These are phyloP conservation scores for Salvia rosmarinus DNA, from an alignment of 257 asterid genomes.

Conservation along the genomic window DNA sequence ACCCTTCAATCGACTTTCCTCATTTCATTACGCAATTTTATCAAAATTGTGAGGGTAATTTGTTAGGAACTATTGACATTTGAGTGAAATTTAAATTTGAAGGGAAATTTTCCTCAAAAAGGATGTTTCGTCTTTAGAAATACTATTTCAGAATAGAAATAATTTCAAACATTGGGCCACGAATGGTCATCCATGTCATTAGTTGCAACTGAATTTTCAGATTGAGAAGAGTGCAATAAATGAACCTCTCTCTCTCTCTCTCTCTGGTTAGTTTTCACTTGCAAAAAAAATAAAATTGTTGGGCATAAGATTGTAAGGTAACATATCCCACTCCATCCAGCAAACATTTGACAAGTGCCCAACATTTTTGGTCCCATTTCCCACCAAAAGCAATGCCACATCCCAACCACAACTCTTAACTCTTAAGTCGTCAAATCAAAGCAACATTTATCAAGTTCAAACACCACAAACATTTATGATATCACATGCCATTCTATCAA, in stretches of 20 bases:
- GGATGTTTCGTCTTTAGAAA: not conserved
- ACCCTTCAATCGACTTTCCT: too few species aligned
- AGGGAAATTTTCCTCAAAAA: not conserved
- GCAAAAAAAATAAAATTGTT: not conserved
- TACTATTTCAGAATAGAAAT: not conserved
- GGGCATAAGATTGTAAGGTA: not conserved
- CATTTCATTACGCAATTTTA: too few species aligned
- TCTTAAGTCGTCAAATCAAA: constrained; percentile 21
- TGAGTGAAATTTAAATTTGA: not conserved
- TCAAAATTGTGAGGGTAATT: not conserved
- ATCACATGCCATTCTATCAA: not conserved
- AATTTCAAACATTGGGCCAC: not conserved
- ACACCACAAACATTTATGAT: not conserved
- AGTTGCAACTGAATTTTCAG: not conserved
- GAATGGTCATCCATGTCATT: not conserved
- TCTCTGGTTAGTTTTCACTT: not conserved
- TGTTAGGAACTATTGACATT: not conserved
- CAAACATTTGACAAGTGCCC: not conserved
- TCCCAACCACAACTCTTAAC: not conserved
- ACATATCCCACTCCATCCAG: not conserved
- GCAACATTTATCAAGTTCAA: constrained; percentile 2
- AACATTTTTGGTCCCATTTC: constrained; percentile 28
- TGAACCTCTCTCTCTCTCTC: not conserved
- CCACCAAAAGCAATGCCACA: constrained; percentile 14
- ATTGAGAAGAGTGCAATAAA: not conserved